phyloP scores from a whole-genome alignment of 1,284 basidiomycete species.

The Malassezia cuniculi region DNA sequence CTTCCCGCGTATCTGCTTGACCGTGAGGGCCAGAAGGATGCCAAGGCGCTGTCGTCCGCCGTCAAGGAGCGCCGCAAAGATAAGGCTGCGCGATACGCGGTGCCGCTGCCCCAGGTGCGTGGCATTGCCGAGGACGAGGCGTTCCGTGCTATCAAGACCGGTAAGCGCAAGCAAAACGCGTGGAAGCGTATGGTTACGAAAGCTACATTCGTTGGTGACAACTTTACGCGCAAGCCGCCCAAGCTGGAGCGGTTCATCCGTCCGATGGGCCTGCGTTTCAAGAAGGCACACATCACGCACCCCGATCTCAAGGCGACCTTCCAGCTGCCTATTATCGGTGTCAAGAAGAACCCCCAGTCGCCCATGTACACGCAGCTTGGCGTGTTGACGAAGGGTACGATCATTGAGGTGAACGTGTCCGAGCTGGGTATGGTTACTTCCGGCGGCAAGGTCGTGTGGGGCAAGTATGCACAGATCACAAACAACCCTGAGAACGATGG shows the following conservation, averaged over 20 bases:
- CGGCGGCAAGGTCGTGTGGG: constrained; percentile 72
- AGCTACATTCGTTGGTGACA: constrained; percentile 94
- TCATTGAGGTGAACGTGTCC: constrained; percentile 83
- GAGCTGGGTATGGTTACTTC: constrained; percentile 83
- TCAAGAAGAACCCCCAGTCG: constrained; percentile 99
- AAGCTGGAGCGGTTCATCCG: constrained; percentile 98
- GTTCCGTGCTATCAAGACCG: constrained; percentile 98
- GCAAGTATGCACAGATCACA: constrained; percentile 82
- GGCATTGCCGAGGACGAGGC: constrained; percentile 99
- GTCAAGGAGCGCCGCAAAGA: constrained; percentile 99
- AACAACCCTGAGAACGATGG: constrained; percentile 44
- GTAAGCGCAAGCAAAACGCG: constrained; percentile 87
- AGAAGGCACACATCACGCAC: constrained; percentile 97
- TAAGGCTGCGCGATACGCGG: constrained; percentile 94
- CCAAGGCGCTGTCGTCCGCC: constrained; percentile 89
- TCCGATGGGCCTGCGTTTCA: constrained; percentile 92
- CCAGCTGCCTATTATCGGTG: constrained; percentile 91
- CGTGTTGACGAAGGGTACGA: constrained; percentile 94
- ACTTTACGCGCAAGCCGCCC: constrained; percentile 94
- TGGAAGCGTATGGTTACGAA: constrained; percentile 99
- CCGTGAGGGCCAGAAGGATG: constrained; percentile 89
- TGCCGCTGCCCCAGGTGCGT: constrained; percentile 88
- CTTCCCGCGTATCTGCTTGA: constrained; percentile 74
- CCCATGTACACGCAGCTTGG: constrained; percentile 81
- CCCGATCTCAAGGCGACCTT: constrained; percentile 97